phyloP scores from a whole-genome alignment of 2,329 filamentous ascomycete genomes.

The Paraphoma sp. region DNA sequence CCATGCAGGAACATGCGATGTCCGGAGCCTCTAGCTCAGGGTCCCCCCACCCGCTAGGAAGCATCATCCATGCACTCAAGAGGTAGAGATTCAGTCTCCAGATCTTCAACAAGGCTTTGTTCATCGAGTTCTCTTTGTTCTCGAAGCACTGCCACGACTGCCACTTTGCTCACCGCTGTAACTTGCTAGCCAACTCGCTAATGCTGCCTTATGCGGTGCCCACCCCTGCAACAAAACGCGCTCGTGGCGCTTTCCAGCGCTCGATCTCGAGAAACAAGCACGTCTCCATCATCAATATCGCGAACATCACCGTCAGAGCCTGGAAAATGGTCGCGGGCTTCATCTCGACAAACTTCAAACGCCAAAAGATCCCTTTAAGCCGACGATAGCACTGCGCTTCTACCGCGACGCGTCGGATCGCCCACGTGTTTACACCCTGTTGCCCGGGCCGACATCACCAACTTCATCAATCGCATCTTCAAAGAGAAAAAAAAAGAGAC shows the following conservation, averaged over 20 bases:
- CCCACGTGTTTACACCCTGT: conserved; percentile 8
- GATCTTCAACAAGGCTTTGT: background rate
- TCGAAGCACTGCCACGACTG: conserved; percentile 17
- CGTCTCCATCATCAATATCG: conserved; percentile 16
- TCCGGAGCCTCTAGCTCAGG: background rate
- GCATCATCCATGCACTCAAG: conserved; percentile 18
- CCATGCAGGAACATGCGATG: background rate
- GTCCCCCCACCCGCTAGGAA: conserved; percentile 1
- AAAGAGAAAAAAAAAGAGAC: conserved; percentile 12
- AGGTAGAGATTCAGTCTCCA: background rate
- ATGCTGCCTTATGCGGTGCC: conserved; percentile 1
- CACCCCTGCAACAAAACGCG: background rate
- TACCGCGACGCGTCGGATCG: conserved; percentile 32
- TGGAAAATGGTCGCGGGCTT: conserved; percentile 26
- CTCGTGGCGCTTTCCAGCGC: conserved; percentile 5
- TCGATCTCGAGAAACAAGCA: conserved; percentile 17
- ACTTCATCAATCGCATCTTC: conserved; percentile 11
- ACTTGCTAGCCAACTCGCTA: conserved; percentile 9
- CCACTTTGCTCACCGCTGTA: conserved; percentile 14
- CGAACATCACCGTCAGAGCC: background rate
- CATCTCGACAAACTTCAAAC: conserved; percentile 12
- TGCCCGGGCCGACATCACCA: conserved; percentile 13
- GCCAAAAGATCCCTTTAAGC: conserved; percentile 9
- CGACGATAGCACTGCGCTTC: conserved; percentile 14
- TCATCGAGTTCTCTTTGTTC: background rate